Conservation (phyloP, 306 rosid genomes). For the Sphenostylis stenocarpa region DNA sequence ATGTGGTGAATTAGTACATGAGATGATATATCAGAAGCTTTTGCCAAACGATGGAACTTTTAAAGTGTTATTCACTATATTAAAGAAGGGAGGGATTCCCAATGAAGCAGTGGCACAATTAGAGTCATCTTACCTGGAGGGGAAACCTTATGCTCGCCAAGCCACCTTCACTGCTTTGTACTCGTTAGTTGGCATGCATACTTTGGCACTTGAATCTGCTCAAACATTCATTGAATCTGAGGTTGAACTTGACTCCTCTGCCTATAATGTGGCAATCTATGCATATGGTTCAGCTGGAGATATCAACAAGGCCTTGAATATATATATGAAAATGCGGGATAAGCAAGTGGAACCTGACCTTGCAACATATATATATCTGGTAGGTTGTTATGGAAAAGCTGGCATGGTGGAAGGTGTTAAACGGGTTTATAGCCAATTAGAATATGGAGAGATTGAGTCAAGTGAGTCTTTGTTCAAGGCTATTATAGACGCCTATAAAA, state of each 20-base stretch:
- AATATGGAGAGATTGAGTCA: slow-evolving; percentile 60
- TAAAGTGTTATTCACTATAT: slow-evolving; percentile 57
- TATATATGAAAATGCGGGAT: slow-evolving; percentile 84
- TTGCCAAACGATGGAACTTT: slow-evolving; percentile 71
- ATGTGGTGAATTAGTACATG: slow-evolving; percentile 75
- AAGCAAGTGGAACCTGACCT: slow-evolving; percentile 62
- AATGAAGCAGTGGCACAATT: slow-evolving; percentile 79
- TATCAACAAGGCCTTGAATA: slow-evolving; percentile 63
- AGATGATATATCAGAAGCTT: slow-evolving; percentile 71
- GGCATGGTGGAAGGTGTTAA: slow-evolving; percentile 86
- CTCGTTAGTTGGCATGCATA: slow-evolving; percentile 76
- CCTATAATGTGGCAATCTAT: slow-evolving; percentile 70
- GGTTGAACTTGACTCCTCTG: slow-evolving; percentile 57
- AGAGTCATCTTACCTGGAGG: slow-evolving; percentile 66
- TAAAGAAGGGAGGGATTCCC: slow-evolving; percentile 75
- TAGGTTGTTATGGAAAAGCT: slow-evolving; percentile 77
- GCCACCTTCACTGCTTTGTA: slow-evolving; percentile 60
- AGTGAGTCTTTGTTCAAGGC: slow-evolving; percentile 69
- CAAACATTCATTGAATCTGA: slow-evolving; percentile 53
- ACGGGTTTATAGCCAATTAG: slow-evolving; percentile 65
- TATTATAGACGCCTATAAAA: slow-evolving; percentile 60
- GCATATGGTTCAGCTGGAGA: slow-evolving; percentile 69
- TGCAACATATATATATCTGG: slow-evolving; percentile 66
- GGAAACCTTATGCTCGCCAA: slow-evolving; percentile 72
- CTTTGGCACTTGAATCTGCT: slow-evolving; percentile 64